Evolutionary conservation across 2,329 filamentous ascomycete species (phyloP), one percentile per base, ranked within the genome.

Genomic region (Exserohilum turcica): DNA sequence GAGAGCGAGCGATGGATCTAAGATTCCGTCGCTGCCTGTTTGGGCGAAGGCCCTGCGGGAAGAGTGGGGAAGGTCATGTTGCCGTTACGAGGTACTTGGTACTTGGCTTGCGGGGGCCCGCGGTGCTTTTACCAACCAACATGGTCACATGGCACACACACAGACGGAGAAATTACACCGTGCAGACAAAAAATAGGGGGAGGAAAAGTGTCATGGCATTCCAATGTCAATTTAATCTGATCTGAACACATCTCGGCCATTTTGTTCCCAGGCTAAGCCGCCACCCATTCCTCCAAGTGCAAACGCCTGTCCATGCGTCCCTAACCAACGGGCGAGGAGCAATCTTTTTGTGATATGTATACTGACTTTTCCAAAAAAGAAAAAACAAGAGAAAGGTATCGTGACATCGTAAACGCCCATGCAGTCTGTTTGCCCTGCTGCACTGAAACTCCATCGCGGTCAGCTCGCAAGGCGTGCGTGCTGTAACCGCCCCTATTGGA

Each of bases 321-420:
- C 56, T 13, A 52, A 54, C 28, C 37, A 39, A 18, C 37, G 12
- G 53, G 44, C 48, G 56, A 54, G 48, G 53, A 59, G 40, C 43
- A 39, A 35, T 56, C 43, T 56, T 67, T 43, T 67, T 67, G 57
- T 63, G 55, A 29, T 43, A 16, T 43, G 44, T 57, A 57, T 60
- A 62, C 55, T 57, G 36, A 47, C 42, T 56, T 54, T 52, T 49
- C 13, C 51, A 62, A 64, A 31, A 43, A 52, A 54, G 44, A 21
- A 53, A 15, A 60, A 62, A 42, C 2, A 13, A 16, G 21, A 45
- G 56, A 62, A 59, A 53, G 52, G 46, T 59, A 57, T 65, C 60
- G 44, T 63, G 21, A 60, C 49, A 19, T 66, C 63, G 53, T 68
- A 50, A 60, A 49, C 38, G 51, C 51, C 51, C 29, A 32, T 32